Conservation (phyloP, 2,329 filamentous ascomycete genomes). For the Didymella lethalis region DNA sequence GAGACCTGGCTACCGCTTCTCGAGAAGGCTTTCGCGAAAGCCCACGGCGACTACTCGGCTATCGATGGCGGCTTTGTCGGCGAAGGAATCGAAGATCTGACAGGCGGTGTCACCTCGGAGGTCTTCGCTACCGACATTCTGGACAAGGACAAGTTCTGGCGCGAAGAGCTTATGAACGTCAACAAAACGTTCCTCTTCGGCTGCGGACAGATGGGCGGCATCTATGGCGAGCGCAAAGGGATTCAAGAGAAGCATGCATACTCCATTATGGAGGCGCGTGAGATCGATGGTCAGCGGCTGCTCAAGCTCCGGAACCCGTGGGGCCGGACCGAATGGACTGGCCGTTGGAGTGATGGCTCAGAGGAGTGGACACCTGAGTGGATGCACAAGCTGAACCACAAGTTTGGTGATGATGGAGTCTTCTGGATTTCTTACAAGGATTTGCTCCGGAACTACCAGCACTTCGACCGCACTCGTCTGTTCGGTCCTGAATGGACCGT, state of each 20-base stretch:
- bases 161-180: constrained; percentile 78
- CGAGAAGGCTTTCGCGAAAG: constrained; percentile 86
- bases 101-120: constrained; percentile 74
- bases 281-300: constrained; percentile 65
- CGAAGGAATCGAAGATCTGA: constrained; percentile 67
- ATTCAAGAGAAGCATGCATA: constrained; percentile 63
- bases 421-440: constrained; percentile 70
- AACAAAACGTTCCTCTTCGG: constrained; percentile 82
- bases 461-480: constrained; percentile 67
- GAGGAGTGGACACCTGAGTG: constrained; percentile 85
- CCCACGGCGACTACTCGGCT: constrained; percentile 78
- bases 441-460: constrained; percentile 65
- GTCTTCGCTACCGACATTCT: constrained; percentile 74
- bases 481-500: constrained; percentile 68
- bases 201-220: constrained; percentile 71
- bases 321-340: constrained; percentile 82
- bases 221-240: constrained; percentile 63
- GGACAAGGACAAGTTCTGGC: constrained; percentile 84
- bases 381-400: constrained; percentile 75
- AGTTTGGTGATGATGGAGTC: constrained; percentile 77
- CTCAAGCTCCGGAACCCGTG: constrained; percentile 71
- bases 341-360: constrained; percentile 82
- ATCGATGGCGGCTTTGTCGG: constrained; percentile 78
- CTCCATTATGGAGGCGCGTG: constrained; percentile 66
- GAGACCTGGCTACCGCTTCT: constrained; percentile 84